Conservation (phyloP, 345 rosid species). For the Pugionium cornutum region DNA sequence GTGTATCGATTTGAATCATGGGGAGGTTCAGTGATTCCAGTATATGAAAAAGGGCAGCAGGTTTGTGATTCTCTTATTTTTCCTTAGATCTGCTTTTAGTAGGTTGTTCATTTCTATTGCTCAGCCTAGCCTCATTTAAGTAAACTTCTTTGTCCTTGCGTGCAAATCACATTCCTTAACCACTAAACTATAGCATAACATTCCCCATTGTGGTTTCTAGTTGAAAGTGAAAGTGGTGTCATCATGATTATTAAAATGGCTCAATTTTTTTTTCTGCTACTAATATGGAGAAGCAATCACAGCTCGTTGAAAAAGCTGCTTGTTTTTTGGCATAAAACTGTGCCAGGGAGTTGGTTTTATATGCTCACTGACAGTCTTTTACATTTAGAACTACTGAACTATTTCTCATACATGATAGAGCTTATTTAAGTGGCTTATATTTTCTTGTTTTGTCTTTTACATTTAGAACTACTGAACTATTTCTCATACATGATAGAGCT, state of each 20-base stretch:
- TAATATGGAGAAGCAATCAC: conserved; percentile 13
- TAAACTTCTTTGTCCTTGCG: conserved; percentile 2
- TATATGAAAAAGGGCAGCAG: conserved; percentile 82
- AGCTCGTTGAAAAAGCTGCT: background rate
- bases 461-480: background rate
- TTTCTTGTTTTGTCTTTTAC: background rate
- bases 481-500: conserved; percentile 8
- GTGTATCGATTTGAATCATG: conserved; percentile 94
- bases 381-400: background rate
- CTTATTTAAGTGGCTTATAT: conserved; percentile 14
- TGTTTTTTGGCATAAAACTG: conserved; percentile 13
- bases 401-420: conserved; percentile 10
- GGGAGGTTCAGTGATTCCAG: conserved; percentile 95
- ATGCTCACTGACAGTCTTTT: conserved; percentile 7
- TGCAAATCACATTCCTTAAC: conserved; percentile 4
- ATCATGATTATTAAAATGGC: conserved; percentile 15
- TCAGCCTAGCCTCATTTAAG: conserved; percentile 9
- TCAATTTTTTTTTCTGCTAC: background rate
- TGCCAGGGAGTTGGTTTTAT: background rate
- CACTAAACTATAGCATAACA: conserved; percentile 19
- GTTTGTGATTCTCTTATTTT: conserved; percentile 43
- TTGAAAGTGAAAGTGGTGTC: conserved; percentile 16
- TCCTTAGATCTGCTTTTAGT: conserved; percentile 23
- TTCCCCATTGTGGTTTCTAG: conserved; percentile 12
- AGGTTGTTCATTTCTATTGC: conserved; percentile 14